phyloP scores from a whole-genome alignment of 2,329 filamentous ascomycete genomes.

The Epichloe coenophiala region DNA sequence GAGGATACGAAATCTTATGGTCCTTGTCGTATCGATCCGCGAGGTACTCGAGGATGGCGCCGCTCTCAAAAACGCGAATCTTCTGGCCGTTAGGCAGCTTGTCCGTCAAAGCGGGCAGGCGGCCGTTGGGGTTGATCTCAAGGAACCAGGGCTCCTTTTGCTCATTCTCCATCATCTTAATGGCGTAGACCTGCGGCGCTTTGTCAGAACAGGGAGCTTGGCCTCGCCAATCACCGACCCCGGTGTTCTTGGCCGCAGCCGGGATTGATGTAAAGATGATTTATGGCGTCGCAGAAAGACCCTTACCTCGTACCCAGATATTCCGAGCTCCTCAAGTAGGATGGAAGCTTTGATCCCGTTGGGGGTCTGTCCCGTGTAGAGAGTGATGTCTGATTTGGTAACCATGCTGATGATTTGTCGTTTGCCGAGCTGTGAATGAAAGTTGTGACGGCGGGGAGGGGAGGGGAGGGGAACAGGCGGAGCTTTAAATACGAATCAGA shows the following conservation, averaged over 20 bases:
- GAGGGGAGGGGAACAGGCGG: too few relatives aligned
- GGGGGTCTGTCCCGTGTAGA: slow-evolving; percentile 73
- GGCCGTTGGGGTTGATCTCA: slow-evolving; percentile 83
- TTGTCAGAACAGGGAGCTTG: not conserved
- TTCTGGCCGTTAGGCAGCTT: slow-evolving; percentile 57
- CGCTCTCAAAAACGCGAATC: slow-evolving; percentile 72
- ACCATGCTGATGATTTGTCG: not conserved
- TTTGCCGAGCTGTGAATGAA: too few relatives aligned
- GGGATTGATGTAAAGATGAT: not conserved
- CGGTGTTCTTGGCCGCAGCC: too few relatives aligned
- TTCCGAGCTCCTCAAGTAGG: slow-evolving; percentile 67
- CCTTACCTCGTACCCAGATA: slow-evolving; percentile 56
- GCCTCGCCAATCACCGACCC: not conserved
- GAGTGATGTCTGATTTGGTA: slow-evolving; percentile 48
- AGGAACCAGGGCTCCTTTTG: slow-evolving; percentile 83
- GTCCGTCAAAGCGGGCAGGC: slow-evolving; percentile 79
- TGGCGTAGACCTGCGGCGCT: slow-evolving; percentile 33
- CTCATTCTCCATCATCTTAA: slow-evolving; percentile 61
- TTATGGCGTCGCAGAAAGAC: not conserved
- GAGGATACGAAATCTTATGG: slow-evolving; percentile 69
- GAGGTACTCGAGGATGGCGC: slow-evolving; percentile 74
- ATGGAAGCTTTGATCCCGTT: slow-evolving; percentile 89
- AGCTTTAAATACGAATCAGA: too few relatives aligned
- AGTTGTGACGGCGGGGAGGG: too few relatives aligned
- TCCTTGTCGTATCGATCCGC: slow-evolving; percentile 69